Evolutionary conservation across 352 stramenopile species (phyloP).

Genomic region (Globisporangium nagaii): DNA sequence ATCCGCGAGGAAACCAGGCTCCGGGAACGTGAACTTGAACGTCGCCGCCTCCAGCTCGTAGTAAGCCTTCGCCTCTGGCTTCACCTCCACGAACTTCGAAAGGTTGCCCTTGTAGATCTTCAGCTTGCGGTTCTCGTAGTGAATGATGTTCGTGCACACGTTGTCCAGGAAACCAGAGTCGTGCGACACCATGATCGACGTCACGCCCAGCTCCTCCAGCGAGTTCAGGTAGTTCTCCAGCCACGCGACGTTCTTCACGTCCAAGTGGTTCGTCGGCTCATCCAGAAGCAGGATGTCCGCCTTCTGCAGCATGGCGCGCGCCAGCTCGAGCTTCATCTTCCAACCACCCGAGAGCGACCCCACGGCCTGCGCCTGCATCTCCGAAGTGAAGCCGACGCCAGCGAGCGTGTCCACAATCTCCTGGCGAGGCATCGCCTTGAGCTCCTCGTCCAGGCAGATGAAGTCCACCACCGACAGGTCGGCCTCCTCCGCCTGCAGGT

Average conservation of each 20-base stretch:
- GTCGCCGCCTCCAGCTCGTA: constrained; percentile 83
- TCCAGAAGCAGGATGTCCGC: constrained; percentile 96
- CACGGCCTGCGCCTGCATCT: constrained; percentile 91
- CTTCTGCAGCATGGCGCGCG: constrained; percentile 93
- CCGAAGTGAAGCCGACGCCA: constrained; percentile 91
- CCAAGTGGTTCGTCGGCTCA: constrained; percentile 94
- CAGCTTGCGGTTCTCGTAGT: constrained; percentile 94
- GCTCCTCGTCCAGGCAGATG: constrained; percentile 83
- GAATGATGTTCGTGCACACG: constrained; percentile 97
- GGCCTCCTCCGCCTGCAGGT: constrained; percentile 90
- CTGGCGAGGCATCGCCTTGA: constrained; percentile 85
- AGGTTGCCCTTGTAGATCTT: constrained; percentile 89
- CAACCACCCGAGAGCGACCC: constrained; percentile 94
- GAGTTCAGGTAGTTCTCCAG: constrained; percentile 89
- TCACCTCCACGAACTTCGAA: constrained; percentile 79
- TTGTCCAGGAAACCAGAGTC: constrained; percentile 97
- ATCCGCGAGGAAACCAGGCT: constrained; percentile 84
- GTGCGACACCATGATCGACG: constrained; percentile 94
- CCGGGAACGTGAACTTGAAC: constrained; percentile 85
- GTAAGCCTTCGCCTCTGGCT: constrained; percentile 87
- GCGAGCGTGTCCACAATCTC: constrained; percentile 90
- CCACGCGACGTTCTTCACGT: constrained; percentile 92
- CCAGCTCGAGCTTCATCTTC: constrained; percentile 95
- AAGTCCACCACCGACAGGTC: constrained; percentile 83
- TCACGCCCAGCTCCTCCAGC: constrained; percentile 75